Evolutionary conservation across 148 eudicot species (phyloP).

Genomic region (Dysphania ambrosioides): DNA sequence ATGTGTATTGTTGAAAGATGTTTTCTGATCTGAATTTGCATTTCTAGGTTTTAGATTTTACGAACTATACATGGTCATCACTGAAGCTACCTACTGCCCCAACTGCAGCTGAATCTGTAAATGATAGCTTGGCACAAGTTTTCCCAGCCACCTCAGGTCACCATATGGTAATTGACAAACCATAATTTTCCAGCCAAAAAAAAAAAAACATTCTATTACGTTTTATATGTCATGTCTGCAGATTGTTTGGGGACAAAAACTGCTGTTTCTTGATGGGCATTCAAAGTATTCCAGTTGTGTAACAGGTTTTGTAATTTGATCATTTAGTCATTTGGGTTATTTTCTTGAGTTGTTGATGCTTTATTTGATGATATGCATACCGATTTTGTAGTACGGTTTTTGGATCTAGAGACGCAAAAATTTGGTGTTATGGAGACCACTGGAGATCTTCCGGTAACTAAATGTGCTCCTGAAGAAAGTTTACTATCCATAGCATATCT

Average conservation of each 20-base stretch:
- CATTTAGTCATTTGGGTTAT: not conserved
- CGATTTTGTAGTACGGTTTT: constrained; percentile 52
- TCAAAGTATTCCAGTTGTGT: constrained; percentile 49
- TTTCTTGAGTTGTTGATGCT: not conserved
- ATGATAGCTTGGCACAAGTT: constrained; percentile 36
- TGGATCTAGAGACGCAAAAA: constrained; percentile 62
- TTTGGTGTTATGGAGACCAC: constrained; percentile 63
- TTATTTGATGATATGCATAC: constrained; percentile 18
- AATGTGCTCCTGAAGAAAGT: constrained; percentile 4
- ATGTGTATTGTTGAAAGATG: not conserved
- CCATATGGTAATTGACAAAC: constrained; percentile 58
- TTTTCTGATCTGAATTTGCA: constrained; percentile 15
- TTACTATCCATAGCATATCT: not conserved
- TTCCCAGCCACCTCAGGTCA: constrained; percentile 82
- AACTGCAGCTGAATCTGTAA: constrained; percentile 32
- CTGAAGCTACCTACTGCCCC: constrained; percentile 39
- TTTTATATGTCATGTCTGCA: constrained; percentile 24
- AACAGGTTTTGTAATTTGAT: constrained; percentile 46
- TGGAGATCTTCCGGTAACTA: constrained; percentile 80
- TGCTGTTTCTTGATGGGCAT: constrained; percentile 63
- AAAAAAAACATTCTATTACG: not conserved
- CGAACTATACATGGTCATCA: constrained; percentile 65
- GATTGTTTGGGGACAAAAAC: constrained; percentile 73
- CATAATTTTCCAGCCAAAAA: not conserved
- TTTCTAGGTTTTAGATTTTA: constrained; percentile 77